phyloP scores from a whole-genome alignment of 306 rosid species.

The Vicia villosa region DNA sequence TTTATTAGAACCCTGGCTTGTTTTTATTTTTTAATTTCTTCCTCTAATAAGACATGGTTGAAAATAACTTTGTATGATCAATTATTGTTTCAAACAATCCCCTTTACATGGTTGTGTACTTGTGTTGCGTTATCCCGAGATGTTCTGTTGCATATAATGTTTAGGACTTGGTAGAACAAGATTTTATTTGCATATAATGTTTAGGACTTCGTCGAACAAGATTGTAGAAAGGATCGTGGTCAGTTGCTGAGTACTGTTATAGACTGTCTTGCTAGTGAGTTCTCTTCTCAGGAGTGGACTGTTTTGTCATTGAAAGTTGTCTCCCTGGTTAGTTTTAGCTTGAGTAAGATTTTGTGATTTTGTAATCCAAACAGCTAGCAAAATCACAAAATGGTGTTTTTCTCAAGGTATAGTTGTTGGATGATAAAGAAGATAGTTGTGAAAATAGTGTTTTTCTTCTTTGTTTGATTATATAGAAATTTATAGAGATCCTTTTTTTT shows the following conservation, averaged over 20 bases:
- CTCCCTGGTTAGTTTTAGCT: too few relatives aligned
- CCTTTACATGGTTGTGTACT: neutral
- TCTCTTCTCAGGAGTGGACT: neutral
- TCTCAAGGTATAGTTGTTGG: too few relatives aligned
- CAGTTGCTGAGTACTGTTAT: neutral
- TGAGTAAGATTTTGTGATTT: too few relatives aligned
- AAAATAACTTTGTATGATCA: neutral
- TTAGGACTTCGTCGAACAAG: too few relatives aligned
- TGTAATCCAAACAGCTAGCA: too few relatives aligned
- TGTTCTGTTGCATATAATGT: neutral
- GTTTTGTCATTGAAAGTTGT: neutral
- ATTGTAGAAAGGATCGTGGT: neutral
- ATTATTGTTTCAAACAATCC: neutral
- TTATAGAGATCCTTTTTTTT: too few relatives aligned
- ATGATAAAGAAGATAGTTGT: too few relatives aligned
- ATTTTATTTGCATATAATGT: too few relatives aligned
- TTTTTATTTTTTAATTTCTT: neutral
- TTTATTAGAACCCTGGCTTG: neutral
- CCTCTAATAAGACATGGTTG: neutral
- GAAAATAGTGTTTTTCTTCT: too few relatives aligned
- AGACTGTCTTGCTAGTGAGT: neutral
- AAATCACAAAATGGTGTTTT: too few relatives aligned
- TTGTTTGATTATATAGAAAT: too few relatives aligned
- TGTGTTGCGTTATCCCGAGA: neutral
- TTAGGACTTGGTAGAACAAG: neutral